These are phyloP conservation scores for Guillardia theta DNA, from an alignment of 78 protist genomes.

Conservation along the genomic window DNA sequence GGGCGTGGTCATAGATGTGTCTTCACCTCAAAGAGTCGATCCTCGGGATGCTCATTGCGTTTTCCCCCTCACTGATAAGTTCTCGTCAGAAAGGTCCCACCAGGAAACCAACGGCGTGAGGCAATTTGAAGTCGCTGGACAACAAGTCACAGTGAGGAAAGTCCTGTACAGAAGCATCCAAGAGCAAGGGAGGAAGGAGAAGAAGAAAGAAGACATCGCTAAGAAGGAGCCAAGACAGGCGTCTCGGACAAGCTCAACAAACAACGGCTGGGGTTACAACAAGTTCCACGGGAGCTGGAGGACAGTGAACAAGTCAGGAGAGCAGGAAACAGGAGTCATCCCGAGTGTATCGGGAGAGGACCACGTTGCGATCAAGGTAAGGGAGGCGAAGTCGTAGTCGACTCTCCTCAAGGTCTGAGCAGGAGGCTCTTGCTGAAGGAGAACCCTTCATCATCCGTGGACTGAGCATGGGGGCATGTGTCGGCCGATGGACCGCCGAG, in stretches of 20 bases:
- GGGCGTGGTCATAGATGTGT: not conserved
- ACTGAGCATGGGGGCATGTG: conserved; percentile 30
- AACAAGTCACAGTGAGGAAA: not conserved
- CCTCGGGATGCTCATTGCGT: too few species aligned
- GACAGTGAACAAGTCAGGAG: not conserved
- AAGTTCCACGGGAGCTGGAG: not conserved
- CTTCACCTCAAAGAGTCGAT: too few species aligned
- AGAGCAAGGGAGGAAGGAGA: not conserved
- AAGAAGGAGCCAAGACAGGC: not conserved
- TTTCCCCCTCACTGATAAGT: too few species aligned
- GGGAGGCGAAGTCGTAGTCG: too few species aligned
- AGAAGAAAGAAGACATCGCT: not conserved
- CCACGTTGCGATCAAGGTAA: too few species aligned
- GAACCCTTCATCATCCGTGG: not conserved
- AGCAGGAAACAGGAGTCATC: not conserved
- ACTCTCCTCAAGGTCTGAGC: not conserved
- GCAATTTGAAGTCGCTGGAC: not conserved
- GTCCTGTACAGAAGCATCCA: not conserved
- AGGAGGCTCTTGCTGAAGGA: not conserved
- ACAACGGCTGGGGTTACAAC: not conserved
- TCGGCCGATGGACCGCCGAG: not conserved
- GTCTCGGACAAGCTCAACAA: too few species aligned
- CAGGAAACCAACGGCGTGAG: not conserved
- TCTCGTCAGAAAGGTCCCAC: too few species aligned
- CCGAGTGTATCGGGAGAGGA: too few species aligned